Percentiles rank a stretch among this genome's conserved stretches.
Evolutionary conservation across 2,329 filamentous ascomycete genomes (phyloP).

Genomic region (Fusarium metavorans): DNA sequence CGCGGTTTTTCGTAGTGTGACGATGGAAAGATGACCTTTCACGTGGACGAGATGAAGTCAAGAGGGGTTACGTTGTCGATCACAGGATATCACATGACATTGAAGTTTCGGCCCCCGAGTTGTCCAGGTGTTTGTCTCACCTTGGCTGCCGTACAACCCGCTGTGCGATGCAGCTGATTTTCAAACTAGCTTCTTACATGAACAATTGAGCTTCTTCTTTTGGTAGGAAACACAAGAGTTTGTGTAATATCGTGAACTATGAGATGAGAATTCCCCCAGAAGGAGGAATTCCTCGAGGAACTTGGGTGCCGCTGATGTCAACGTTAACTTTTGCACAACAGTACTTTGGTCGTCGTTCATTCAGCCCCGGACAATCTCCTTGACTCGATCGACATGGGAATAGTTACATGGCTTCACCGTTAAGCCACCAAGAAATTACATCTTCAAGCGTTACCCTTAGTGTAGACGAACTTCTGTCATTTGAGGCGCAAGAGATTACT

Average conservation of each 20-base stretch:
- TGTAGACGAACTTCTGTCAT: background rate
- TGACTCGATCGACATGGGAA: background rate
- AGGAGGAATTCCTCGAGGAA: background rate
- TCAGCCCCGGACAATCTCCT: background rate
- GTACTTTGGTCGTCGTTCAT: background rate
- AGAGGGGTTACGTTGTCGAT: background rate
- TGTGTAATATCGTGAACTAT: background rate
- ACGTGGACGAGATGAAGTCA: background rate
- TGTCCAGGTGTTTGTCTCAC: constrained; percentile 4
- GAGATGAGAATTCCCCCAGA: background rate
- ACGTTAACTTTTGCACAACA: background rate
- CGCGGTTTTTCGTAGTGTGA: background rate
- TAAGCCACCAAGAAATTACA: background rate
- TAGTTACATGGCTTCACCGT: background rate
- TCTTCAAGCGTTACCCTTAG: background rate
- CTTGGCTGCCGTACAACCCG: background rate
- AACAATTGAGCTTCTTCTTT: background rate
- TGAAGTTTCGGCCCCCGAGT: background rate
- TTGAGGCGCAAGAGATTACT: background rate
- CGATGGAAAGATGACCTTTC: background rate
- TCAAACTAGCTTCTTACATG: background rate
- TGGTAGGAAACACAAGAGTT: background rate
- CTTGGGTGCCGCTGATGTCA: background rate
- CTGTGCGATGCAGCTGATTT: background rate
- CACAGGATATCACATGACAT: background rate